phyloP scores from a whole-genome alignment of 2,329 filamentous ascomycete species.

The Onygenales sp. region DNA sequence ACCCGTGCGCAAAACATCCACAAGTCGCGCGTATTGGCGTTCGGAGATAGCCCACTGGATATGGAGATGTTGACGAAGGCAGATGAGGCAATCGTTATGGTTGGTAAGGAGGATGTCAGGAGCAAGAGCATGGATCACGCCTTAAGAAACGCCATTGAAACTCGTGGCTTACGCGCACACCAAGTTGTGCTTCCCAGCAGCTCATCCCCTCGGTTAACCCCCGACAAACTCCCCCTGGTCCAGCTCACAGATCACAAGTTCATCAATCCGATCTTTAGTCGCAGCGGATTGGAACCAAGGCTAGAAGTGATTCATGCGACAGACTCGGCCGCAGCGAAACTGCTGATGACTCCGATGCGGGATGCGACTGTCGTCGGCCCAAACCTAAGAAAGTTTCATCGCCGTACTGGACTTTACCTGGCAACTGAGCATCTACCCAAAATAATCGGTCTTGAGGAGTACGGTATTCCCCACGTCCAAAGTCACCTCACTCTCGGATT shows the following conservation, averaged over 20 bases:
- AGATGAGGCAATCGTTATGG: conserved; percentile 46
- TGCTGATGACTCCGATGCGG: conserved; percentile 47
- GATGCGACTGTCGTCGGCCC: conserved; percentile 40
- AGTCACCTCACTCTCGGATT: conserved; percentile 36
- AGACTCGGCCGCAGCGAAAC: conserved; percentile 33
- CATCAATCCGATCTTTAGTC: conserved; percentile 15
- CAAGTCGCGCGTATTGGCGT: conserved; percentile 40
- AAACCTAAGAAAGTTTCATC: conserved; percentile 41
- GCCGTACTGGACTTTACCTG: conserved; percentile 43
- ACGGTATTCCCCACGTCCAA: conserved; percentile 44
- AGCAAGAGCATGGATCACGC: conserved; percentile 45
- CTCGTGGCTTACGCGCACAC: conserved; percentile 28
- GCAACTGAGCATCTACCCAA: conserved; percentile 39
- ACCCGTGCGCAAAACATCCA: conserved; percentile 26
- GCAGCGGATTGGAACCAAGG: conserved; percentile 4
- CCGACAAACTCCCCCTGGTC: conserved; percentile 33
- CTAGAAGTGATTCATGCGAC: conserved; percentile 37
- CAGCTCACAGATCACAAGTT: conserved; percentile 23
- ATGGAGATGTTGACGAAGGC: conserved; percentile 47
- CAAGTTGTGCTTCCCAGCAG: conserved; percentile 40
- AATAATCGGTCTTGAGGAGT: conserved; percentile 41
- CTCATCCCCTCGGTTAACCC: conserved; percentile 34
- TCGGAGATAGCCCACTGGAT: conserved; percentile 53
- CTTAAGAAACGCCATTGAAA: conserved; percentile 35
- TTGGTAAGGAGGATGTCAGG: conserved; percentile 37